These are phyloP conservation scores for Corrigiola litoralis DNA, from an alignment of 179 eudicot species.

Conservation along the genomic window DNA sequence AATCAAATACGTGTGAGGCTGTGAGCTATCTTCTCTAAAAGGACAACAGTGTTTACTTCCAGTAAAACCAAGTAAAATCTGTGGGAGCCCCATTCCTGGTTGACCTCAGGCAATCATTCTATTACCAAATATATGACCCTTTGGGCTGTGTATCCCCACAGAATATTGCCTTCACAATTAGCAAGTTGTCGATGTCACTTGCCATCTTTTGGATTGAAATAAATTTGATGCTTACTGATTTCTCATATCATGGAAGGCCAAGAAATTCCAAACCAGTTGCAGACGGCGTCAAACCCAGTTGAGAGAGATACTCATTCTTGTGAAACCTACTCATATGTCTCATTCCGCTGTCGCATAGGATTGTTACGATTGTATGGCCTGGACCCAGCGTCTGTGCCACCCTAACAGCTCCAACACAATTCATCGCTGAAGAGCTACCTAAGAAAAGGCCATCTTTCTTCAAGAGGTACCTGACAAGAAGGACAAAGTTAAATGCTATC, in stretches of 20 bases:
- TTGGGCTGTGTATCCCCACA: no score
- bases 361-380: conserved; percentile 84
- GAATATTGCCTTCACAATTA: neutral
- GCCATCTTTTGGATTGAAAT: neutral
- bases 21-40: no score
- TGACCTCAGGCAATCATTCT: no score
- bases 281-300: conserved; percentile 56
- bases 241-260: neutral
- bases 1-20: no score
- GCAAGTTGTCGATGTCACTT: neutral
- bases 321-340: conserved; percentile 86
- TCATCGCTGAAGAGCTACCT: conserved; percentile 98
- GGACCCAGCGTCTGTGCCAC: conserved; percentile 73
- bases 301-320: conserved; percentile 56
- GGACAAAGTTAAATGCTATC: neutral
- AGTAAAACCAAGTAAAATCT: no score
- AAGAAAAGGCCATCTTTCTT: conserved; percentile 86
- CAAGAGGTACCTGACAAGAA: conserved; percentile 60
- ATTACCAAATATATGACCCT: no score
- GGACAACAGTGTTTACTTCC: no score
- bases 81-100: no score
- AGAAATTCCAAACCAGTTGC: conserved; percentile 72
- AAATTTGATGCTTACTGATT: neutral
- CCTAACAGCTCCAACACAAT: conserved; percentile 91
- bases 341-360: conserved; percentile 91